Percentiles rank a stretch among this genome's conserved stretches.
Conservation (phyloP, 441 rosid species). For the Bruguiera hainesii region DNA sequence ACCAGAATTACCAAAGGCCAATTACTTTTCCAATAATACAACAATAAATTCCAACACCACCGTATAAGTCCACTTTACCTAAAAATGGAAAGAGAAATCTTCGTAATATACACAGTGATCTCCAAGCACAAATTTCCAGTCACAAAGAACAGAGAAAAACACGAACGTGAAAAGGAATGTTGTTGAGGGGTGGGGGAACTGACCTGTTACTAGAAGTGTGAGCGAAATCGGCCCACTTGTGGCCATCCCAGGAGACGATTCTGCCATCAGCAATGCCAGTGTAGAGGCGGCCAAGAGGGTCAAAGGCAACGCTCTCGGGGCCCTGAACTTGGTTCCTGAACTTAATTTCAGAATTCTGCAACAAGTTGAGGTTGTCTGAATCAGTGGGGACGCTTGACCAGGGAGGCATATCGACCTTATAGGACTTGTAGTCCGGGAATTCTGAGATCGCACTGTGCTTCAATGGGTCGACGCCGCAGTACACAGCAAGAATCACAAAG, state of each 20-base stretch:
- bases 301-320: conserved; percentile 88
- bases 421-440: conserved; percentile 57
- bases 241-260: conserved; percentile 69
- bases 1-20: neutral
- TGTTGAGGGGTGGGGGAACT: neutral
- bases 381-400: conserved; percentile 44
- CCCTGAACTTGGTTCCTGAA: conserved; percentile 78
- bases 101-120: too few species aligned
- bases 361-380: conserved; percentile 47
- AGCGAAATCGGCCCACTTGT: conserved; percentile 72
- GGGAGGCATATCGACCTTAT: conserved; percentile 39
- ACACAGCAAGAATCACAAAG: conserved; percentile 54
- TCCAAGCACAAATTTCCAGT: neutral
- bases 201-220: conserved; percentile 70
- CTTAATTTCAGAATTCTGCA: conserved; percentile 72
- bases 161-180: neutral
- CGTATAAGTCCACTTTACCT: too few species aligned
- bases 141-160: neutral
- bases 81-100: neutral
- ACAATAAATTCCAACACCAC: too few species aligned
- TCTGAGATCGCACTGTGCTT: conserved; percentile 61
- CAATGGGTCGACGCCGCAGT: conserved; percentile 75
- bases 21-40: neutral
- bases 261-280: conserved; percentile 92
- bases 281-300: conserved; percentile 80